Evolutionary conservation across 202 grass and related monocot species (phyloP).

Genomic region (Sporobolus alterniflorus): DNA sequence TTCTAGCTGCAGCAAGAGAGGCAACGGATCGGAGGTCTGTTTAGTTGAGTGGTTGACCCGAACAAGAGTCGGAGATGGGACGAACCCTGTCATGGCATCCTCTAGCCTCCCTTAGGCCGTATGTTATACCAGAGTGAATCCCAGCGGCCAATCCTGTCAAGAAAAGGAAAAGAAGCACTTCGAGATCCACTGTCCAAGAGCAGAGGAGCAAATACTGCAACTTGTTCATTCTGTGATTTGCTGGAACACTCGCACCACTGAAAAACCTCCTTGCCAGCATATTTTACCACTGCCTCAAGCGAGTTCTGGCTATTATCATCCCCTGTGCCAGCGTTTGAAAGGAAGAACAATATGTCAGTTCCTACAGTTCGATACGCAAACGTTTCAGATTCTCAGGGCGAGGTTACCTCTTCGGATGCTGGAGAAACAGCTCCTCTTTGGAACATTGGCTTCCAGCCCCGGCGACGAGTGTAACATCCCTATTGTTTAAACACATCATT

Average conservation of each 20-base stretch:
- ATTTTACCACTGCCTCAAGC: conserved; percentile 70
- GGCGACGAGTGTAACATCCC: conserved; percentile 27
- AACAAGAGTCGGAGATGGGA: neutral
- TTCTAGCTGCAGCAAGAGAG: conserved; percentile 42
- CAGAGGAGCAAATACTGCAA: neutral
- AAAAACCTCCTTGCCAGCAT: conserved; percentile 59
- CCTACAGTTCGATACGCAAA: too few species aligned
- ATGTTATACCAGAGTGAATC: conserved; percentile 60
- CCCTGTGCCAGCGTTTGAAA: conserved; percentile 10
- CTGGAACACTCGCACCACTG: conserved; percentile 59
- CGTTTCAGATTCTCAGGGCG: neutral
- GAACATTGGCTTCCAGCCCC: conserved; percentile 25
- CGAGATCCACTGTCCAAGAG: neutral
- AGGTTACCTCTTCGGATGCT: conserved; percentile 41
- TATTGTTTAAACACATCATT: too few species aligned
- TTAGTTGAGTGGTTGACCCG: neutral
- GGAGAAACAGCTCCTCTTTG: conserved; percentile 52
- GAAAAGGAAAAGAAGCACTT: neutral
- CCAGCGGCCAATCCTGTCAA: conserved; percentile 58
- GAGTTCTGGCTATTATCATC: conserved; percentile 64
- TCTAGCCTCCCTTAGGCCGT: conserved; percentile 61
- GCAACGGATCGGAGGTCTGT: neutral
- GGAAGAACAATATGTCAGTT: neutral
- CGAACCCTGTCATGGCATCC: conserved; percentile 74
- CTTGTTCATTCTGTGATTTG: neutral